A percentile compares a stretch with the other conserved stretches of the same genome.
Evolutionary conservation across 371 early-diverging fungal species (phyloP).

Genomic region (Phascolomyces articulosus): DNA sequence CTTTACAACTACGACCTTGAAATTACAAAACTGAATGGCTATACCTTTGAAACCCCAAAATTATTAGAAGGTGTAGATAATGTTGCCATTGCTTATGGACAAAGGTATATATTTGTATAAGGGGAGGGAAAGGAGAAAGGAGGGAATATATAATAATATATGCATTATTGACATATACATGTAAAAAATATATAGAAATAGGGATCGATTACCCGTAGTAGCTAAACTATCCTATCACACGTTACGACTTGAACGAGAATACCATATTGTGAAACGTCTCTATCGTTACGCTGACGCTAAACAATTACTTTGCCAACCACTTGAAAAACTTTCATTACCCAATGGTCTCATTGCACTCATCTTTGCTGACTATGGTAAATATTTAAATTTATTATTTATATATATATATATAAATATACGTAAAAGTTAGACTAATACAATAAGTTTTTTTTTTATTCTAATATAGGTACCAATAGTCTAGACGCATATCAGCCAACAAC

Average conservation of each 20-base stretch:
- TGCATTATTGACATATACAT: background rate
- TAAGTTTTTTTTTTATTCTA: background rate
- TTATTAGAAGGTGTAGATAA: constrained; percentile 37
- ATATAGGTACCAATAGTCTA: constrained; percentile 30
- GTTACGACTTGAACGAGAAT: constrained; percentile 48
- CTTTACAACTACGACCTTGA: constrained; percentile 25
- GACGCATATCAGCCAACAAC: constrained; percentile 28
- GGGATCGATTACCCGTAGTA: constrained; percentile 42
- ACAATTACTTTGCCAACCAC: constrained; percentile 37
- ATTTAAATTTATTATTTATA: background rate
- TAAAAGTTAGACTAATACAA: too few species aligned
- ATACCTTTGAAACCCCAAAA: constrained; percentile 31
- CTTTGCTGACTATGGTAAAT: constrained; percentile 34
- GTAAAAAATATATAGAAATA: constrained; percentile 22
- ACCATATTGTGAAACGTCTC: constrained; percentile 45
- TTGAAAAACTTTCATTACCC: constrained; percentile 34
- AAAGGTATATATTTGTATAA: constrained; percentile 26
- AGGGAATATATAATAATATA: background rate
- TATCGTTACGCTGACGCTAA: constrained; percentile 32
- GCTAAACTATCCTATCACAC: constrained; percentile 51
- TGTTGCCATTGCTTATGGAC: constrained; percentile 39
- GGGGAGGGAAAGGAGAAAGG: background rate
- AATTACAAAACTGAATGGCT: constrained; percentile 30
- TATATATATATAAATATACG: too few species aligned
- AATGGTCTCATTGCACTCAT: constrained; percentile 40